phyloP scores from a whole-genome alignment of 2,329 filamentous ascomycete species.

The Pezicula neosporulosa region DNA sequence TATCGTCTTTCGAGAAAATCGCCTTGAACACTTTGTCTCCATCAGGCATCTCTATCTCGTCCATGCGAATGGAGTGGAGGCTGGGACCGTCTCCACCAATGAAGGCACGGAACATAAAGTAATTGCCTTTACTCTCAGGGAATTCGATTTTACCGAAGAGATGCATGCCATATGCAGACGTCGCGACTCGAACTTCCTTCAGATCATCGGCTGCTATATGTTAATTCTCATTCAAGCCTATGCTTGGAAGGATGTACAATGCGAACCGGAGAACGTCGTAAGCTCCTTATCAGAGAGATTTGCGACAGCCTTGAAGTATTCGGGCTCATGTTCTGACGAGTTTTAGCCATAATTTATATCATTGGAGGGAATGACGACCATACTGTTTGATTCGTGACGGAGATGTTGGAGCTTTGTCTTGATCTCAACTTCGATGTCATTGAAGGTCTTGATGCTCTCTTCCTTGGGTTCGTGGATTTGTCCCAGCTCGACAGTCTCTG shows the following conservation, averaged over 20 bases:
- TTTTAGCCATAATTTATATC: constrained; percentile 1
- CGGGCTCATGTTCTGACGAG: constrained; percentile 46
- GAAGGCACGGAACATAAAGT: constrained; percentile 46
- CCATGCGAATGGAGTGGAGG: constrained; percentile 42
- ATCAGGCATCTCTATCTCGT: constrained; percentile 38
- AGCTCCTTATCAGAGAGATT: constrained; percentile 24
- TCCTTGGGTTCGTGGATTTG: constrained; percentile 37
- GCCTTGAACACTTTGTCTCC: constrained; percentile 42
- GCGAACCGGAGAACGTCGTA: constrained; percentile 28
- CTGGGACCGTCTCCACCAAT: constrained; percentile 37
- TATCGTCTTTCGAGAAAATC: constrained; percentile 43
- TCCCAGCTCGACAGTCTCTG: constrained; percentile 49
- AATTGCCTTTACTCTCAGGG: constrained; percentile 35
- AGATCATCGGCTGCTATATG: constrained; percentile 37
- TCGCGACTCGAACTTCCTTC: constrained; percentile 39
- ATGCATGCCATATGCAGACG: constrained; percentile 44
- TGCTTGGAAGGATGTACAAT: background rate
- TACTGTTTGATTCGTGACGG: constrained; percentile 43
- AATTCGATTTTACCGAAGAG: constrained; percentile 47
- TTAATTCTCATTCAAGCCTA: constrained; percentile 24
- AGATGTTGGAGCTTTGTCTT: constrained; percentile 47
- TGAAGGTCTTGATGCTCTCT: constrained; percentile 47
- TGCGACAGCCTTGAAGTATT: constrained; percentile 48
- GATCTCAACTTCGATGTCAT: constrained; percentile 45
- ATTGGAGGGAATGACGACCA: constrained; percentile 3